Evolutionary conservation across 345 rosid genomes (phyloP), one percentile per base, ranked within the genome.

Genomic region (Bruguiera parviflora): DNA sequence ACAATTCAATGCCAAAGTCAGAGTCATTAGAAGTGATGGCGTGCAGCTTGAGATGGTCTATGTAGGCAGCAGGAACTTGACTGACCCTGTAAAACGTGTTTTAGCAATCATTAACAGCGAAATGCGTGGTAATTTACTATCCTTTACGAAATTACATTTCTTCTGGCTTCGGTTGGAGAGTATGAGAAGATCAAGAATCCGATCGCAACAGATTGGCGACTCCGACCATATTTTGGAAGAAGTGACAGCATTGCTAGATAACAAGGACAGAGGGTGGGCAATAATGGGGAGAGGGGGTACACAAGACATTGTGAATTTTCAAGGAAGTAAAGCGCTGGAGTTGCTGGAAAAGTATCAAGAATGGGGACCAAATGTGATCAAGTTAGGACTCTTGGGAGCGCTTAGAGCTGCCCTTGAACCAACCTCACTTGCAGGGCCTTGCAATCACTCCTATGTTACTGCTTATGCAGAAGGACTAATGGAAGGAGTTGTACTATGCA

Each of bases 161-260:
- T 88, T 92, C 65, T 92, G 96, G 96, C 73, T 80, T 29, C 84
- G 96, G 25, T 55, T 92, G 61, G 86, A 84, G 65, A 79, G 96
- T 56, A 83, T 92, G 76, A 80, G 83, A 69, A 79, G 81, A 72
- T 90, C 92, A 0, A 83, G 71, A 63, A 73, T 81, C 28, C 74
- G 66, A 46, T 71, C 75, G 52, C 79, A 71, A 35, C 66, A 80
- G 63, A 47, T 59, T 16, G 67, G 70, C 22, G 33, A 76, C 46
- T 57, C 72, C 1, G 87, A 85, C 78, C 86, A 79, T 35, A 75
- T 85, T 18, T 78, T 84, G 22, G 55, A 59, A 71, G 83, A 83
- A 67, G 80, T 82, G 3, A 74, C 73, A 53, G 80, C 79, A 33
- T 55, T 92, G 68, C 83, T 90, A 5, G 80, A 88, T 65, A 76